Evolutionary conservation across 1,284 basidiomycete genomes (phyloP).

Genomic region (Melanopsichium pennsylvanicum): DNA sequence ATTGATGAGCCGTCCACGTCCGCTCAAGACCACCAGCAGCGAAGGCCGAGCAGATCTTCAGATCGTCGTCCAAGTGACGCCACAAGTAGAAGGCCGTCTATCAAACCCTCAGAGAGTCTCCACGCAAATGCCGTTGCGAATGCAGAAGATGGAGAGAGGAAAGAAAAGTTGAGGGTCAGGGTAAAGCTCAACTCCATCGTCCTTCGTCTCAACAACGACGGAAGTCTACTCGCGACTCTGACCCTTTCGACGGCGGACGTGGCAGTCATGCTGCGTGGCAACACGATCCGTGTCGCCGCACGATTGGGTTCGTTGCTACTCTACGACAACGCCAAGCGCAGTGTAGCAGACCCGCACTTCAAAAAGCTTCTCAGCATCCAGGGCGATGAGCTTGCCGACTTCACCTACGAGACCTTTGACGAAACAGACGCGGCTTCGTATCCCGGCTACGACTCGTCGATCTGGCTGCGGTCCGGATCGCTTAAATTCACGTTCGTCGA

Average conservation of each 20-base stretch:
- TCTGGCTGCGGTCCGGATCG: constrained; percentile 87
- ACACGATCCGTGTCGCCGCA: constrained; percentile 81
- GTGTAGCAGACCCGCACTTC: constrained; percentile 72
- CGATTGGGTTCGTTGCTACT: constrained; percentile 86
- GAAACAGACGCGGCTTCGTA: constrained; percentile 71
- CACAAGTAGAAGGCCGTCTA: constrained; percentile 23
- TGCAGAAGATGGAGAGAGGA: constrained; percentile 28
- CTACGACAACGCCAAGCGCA: constrained; percentile 76
- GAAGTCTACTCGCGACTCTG: constrained; percentile 79
- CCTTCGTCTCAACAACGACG: constrained; percentile 82
- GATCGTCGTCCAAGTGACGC: constrained; percentile 40
- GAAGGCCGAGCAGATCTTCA: constrained; percentile 32
- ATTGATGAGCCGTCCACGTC: constrained; percentile 19
- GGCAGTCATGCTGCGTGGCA: constrained; percentile 77
- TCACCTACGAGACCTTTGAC: constrained; percentile 93
- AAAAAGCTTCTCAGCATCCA: constrained; percentile 92
- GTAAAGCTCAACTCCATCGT: constrained; percentile 88
- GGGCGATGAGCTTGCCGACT: constrained; percentile 92
- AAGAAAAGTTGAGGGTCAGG: constrained; percentile 80
- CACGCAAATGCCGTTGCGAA: constrained; percentile 11
- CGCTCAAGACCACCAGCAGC: constrained; percentile 19
- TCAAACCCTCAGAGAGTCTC: constrained; percentile 30
- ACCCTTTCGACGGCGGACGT: constrained; percentile 91
- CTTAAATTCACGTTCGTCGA: constrained; percentile 89
- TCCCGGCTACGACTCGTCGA: constrained; percentile 83